Evolutionary conservation across 2,329 filamentous ascomycete species (phyloP).

Genomic region (Cladophialophora chaetospira): DNA sequence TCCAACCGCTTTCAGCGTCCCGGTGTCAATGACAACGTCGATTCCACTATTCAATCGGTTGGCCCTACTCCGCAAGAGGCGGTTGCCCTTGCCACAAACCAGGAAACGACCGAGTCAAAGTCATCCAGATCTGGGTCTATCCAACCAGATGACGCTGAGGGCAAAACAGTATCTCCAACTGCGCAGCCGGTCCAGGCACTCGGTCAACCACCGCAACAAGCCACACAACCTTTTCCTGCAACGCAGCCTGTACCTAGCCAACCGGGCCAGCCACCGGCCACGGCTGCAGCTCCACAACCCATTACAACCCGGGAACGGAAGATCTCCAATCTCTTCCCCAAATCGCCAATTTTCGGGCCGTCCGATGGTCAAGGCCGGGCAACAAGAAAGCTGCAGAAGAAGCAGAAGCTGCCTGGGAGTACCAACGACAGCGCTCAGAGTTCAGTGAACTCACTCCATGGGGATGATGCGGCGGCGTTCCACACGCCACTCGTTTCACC

Average conservation of each 20-base stretch:
- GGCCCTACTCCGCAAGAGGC: conserved; percentile 9
- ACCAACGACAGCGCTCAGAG: conserved; percentile 86
- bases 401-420: conserved; percentile 70
- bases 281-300: conserved; percentile 42
- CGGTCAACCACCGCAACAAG: conserved; percentile 10
- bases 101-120: conserved; percentile 18
- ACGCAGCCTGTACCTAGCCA: background rate
- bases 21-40: conserved; percentile 34
- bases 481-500: conserved; percentile 38
- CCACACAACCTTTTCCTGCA: background rate
- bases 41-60: conserved; percentile 16
- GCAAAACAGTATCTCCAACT: background rate
- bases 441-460: conserved; percentile 74
- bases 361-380: conserved; percentile 52
- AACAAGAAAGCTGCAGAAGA: conserved; percentile 92
- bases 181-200: conserved; percentile 4
- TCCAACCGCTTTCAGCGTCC: conserved; percentile 69
- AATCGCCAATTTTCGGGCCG: conserved; percentile 63
- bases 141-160: conserved; percentile 19
- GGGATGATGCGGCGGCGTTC: conserved; percentile 38
- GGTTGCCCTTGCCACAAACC: conserved; percentile 4
- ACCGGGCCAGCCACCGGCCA: background rate
- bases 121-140: conserved; percentile 24
- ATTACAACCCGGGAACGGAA: conserved; percentile 65
- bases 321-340: conserved; percentile 67